Base-by-base conservation (phyloP, 2,329 filamentous ascomycete species). In the Tolypocladium ophioglossoides region DNA sequence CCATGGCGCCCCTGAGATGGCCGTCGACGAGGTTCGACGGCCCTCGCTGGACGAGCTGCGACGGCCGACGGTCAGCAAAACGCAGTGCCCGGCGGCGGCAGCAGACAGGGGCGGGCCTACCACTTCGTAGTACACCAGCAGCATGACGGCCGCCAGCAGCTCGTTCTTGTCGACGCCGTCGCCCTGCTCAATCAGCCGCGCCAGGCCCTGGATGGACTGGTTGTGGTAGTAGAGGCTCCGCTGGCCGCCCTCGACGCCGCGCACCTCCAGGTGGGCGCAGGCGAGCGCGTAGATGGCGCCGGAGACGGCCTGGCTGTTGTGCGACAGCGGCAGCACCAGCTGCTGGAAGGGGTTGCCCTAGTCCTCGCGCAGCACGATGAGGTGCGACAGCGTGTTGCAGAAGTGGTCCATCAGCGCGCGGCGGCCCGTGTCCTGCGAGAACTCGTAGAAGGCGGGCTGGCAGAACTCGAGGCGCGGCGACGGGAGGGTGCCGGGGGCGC, bases 231-330 rank as follows among this genome's bases (percentile, higher is more conserved):
- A 75, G 1, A 83, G 66, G 38, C 80, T 82, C 59, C 76, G 78
- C 59, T 84, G 79, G 22, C 69, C 65, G 24, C 75, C 77, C 30
- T 75, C 68, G 7, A 80, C 70, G 2, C 78, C 79, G 30, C 79
- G 71, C 50, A 80, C 89, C 59, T 92, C 87, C 55, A 95, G 74
- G 66, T 96, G 94, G 55, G 91, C 92, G 54, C 87, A 88, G 0
- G 89, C 83, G 9, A 96, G 74, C 0, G 91, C 90, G 55, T 89
- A 91, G 56, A 96, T 86, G 11, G 91, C 89, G 64, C 94, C 89
- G 67, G 88, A 87, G 4, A 96, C 77, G 1, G 80, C 77, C 0
- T 72, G 71, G 61, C 79, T 82, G 46, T 65, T 71, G 50, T 77
- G 72, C 3, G 79, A 80, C 40, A 85, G 70, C 2, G 82, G 82